Evolutionary conservation across 306 rosid genomes (phyloP).

Genomic region (Casuarina glauca): DNA sequence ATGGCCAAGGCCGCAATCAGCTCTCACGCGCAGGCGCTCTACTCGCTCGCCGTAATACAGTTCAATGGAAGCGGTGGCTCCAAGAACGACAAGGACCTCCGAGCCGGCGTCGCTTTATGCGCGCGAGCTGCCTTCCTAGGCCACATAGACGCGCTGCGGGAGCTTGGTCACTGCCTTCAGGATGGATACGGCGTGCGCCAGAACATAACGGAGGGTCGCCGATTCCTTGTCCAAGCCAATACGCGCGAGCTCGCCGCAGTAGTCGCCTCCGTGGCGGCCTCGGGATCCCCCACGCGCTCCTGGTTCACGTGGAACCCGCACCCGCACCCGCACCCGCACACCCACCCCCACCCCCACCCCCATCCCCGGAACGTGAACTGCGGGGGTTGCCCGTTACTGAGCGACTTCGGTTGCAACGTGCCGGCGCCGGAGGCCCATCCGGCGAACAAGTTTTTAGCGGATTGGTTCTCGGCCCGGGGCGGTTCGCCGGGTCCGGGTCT

Average conservation of each 20-base stretch:
- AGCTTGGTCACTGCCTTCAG: constrained; percentile 91
- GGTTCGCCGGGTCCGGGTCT: constrained; percentile 45
- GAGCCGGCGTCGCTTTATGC: constrained; percentile 84
- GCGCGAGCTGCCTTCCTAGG: constrained; percentile 95
- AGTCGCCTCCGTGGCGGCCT: constrained; percentile 28
- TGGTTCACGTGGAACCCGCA: constrained; percentile 49
- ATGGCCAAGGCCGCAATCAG: constrained; percentile 90
- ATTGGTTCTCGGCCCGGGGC: constrained; percentile 57
- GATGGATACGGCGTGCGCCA: constrained; percentile 96
- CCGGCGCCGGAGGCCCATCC: constrained; percentile 82
- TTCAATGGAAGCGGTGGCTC: constrained; percentile 95
- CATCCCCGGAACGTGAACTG: constrained; percentile 35
- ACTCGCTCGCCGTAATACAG: constrained; percentile 87
- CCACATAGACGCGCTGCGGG: constrained; percentile 84
- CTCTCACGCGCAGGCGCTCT: constrained; percentile 85
- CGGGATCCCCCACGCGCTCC: constrained; percentile 29
- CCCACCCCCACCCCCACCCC: constrained; percentile 39
- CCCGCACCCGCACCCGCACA: constrained; percentile 22
- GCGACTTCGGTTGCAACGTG: constrained; percentile 88
- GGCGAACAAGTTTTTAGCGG: constrained; percentile 61
- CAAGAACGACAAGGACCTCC: constrained; percentile 77
- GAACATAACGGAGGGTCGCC: constrained; percentile 73
- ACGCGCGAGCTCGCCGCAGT: constrained; percentile 88
- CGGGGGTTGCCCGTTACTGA: constrained; percentile 65
- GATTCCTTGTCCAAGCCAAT: constrained; percentile 87